These are phyloP conservation scores for Phoma sp. DNA, from an alignment of 2,329 filamentous ascomycete genomes.

Conservation along the genomic window DNA sequence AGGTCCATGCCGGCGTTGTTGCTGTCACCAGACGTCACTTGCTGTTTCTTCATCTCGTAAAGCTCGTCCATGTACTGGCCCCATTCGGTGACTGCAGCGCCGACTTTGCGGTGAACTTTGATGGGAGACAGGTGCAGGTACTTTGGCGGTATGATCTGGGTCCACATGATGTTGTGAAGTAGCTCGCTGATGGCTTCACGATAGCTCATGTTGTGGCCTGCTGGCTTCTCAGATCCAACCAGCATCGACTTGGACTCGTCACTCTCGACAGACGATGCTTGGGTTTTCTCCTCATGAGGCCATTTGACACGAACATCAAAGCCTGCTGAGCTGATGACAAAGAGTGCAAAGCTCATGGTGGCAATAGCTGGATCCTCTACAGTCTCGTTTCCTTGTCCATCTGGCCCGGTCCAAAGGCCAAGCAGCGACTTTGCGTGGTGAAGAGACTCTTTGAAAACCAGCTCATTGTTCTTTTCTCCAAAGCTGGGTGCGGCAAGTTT, in stretches of 20 bases:
- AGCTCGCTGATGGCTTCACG: slow-evolving; percentile 66
- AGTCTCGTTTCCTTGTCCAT: slow-evolving; percentile 47
- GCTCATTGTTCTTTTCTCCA: slow-evolving; percentile 74
- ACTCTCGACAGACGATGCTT: slow-evolving; percentile 30
- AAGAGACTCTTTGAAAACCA: slow-evolving; percentile 70
- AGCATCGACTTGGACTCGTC: slow-evolving; percentile 37
- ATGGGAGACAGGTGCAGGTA: slow-evolving; percentile 58
- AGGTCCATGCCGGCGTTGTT: slow-evolving; percentile 60
- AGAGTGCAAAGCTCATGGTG: slow-evolving; percentile 67
- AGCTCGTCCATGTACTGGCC: slow-evolving; percentile 73
- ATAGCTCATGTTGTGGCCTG: slow-evolving; percentile 65
- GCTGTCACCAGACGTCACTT: slow-evolving; percentile 43
- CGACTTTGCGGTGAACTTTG: slow-evolving; percentile 59
- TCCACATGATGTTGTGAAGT: slow-evolving; percentile 67
- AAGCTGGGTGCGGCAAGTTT: slow-evolving; percentile 75
- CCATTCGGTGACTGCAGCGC: slow-evolving; percentile 67
- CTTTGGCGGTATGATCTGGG: slow-evolving; percentile 66
- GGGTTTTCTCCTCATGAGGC: slow-evolving; percentile 64
- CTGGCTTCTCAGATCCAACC: slow-evolving; percentile 39
- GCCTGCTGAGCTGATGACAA: slow-evolving; percentile 71
- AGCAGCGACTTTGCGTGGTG: slow-evolving; percentile 60
- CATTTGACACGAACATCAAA: slow-evolving; percentile 67
- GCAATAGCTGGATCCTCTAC: slow-evolving; percentile 66
- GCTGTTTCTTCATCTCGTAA: slow-evolving; percentile 65
- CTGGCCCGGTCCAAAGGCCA: slow-evolving; percentile 38